Evolutionary conservation across 345 rosid genomes (phyloP), one percentile per base, ranked within the genome.

Genomic region (Eucalyptus albens): DNA sequence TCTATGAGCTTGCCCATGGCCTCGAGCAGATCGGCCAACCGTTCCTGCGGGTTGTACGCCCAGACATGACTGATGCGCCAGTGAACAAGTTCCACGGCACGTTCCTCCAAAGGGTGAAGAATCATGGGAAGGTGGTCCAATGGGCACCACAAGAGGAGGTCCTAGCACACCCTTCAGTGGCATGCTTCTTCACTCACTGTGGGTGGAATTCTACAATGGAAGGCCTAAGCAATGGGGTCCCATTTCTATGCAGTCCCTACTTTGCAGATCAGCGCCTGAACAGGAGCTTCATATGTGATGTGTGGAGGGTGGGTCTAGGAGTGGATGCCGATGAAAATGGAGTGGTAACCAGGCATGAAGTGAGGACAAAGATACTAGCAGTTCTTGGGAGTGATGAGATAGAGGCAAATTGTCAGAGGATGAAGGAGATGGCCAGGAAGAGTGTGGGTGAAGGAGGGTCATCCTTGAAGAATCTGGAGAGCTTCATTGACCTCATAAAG

Each of bases 161-260:
- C 31, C 47, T 93, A 29, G 80, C 90, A 87, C 93, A 91, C 83
- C 90, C 88, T 50, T 87, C 92, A 0, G 85, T 88, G 51, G 89
- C 93, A 26, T 92, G 92, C 80, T 91, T 92, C 87, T n/a, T 92
- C 27, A 90, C 89, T 15, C 93, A 92, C n/a, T 91, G 94, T 7
- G 93, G 92, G n/a, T 92, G 92, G 77, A 65, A 65, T 65, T 65
- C 77, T 29, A 65, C 77, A n/a, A 1, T 65, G 77, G 77, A 65
- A 65, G 92, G 92, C 86, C 40, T 90, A n/a, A 89, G 87, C 89
- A 56, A 47, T 51, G 94, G 94, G 15, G 82, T 91, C 17, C 93
- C 93, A 4, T 89, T 93, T 49, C 88, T 92, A 1, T 92, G 95
- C 40, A 90, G 93, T 91, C 94, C 93, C 42, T 87, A 91, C 86